Base-by-base conservation (phyloP, 1,284 basidiomycete genomes). In the Rhodotorula sp. region DNA sequence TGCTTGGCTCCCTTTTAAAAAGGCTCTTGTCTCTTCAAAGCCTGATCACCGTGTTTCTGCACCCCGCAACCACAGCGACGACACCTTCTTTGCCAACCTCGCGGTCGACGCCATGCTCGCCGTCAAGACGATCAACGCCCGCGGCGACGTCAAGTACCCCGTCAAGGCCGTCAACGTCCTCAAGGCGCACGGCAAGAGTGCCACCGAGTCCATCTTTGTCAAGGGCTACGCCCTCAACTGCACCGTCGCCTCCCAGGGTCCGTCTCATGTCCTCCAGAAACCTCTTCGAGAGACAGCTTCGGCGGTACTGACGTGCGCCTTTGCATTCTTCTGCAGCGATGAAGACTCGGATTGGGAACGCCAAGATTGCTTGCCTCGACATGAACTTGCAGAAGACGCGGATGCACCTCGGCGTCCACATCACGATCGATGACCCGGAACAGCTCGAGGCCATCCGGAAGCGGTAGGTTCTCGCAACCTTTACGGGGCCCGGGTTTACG, bases 91-190 rank as follows among this genome's bases (percentile, higher is more conserved):
- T 82, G 94, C 96, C 20, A 93, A 96, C 62, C 91, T 99, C 87
- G 95, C 96, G 64, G 97, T 99, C 23, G 95, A 99, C 79, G 97
- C 97, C 48, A 99, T 99, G 94, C 87, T 96, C 56, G 91, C 97
- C 4, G 97, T 99, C 74, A 95, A 91, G 85, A 96, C 94, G 8
- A 88, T 93, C 75, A 99, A 99, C 83, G 85, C 89, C 73, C 89
- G 94, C 70, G 97, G 97, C 51, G 97, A 99, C 83, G 91, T 91
- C 81, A 99, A 97, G 84, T 99, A 99, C 84, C 97, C 97, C 14
- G 97, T 99, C 78, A 99, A 99, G 84, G 97, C 97, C 2, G 97
- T 99, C 76, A 99, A 99, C 80, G 89, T 99, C n/a, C 86, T 99
- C 79, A 99, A 99, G 83, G 97, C 97, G 15, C 97, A 99, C 80